Conservation (phyloP, 192 early-diverging fungal genomes). For the Backusella tuberculispora region DNA sequence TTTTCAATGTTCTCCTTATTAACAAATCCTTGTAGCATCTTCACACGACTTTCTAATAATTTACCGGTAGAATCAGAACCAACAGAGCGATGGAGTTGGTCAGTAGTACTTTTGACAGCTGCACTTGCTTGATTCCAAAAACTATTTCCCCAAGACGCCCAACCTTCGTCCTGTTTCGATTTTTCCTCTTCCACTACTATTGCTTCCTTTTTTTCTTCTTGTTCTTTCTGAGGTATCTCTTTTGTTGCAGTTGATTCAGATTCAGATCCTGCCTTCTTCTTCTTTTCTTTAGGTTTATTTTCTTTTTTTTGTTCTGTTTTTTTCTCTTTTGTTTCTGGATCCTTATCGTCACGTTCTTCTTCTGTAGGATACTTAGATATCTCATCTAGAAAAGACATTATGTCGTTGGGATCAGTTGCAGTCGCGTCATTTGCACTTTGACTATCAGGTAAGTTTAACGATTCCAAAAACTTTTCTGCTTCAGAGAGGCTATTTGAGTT, state of each 20-base stretch:
- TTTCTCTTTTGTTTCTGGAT: conserved; percentile 7
- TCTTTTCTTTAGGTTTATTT: background rate
- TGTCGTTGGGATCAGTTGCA: conserved; percentile 36
- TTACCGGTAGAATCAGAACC: conserved; percentile 49
- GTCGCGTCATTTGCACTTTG: conserved; percentile 14
- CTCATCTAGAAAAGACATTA: conserved; percentile 44
- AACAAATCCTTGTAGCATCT: conserved; percentile 46
- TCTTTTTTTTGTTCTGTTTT: background rate
- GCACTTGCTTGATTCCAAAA: conserved; percentile 57
- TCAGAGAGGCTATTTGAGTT: conserved; percentile 32
- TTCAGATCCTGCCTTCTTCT: no score
- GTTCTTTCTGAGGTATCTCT: background rate
- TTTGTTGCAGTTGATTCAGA: background rate
- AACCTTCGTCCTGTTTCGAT: background rate
- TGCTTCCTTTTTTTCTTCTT: background rate
- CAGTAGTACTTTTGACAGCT: conserved; percentile 61
- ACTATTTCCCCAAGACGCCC: conserved; percentile 51
- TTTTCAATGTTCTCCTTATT: conserved; percentile 65
- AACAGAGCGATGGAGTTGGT: conserved; percentile 56
- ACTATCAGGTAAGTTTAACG: conserved; percentile 32
- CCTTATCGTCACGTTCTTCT: background rate
- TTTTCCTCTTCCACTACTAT: background rate
- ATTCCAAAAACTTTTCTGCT: conserved; percentile 45
- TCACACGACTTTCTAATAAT: conserved; percentile 54
- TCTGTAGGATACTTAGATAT: conserved; percentile 32